These are phyloP conservation scores for Zymoseptoria ardabiliae DNA, from an alignment of 2,329 filamentous ascomycete genomes.

Conservation along the genomic window DNA sequence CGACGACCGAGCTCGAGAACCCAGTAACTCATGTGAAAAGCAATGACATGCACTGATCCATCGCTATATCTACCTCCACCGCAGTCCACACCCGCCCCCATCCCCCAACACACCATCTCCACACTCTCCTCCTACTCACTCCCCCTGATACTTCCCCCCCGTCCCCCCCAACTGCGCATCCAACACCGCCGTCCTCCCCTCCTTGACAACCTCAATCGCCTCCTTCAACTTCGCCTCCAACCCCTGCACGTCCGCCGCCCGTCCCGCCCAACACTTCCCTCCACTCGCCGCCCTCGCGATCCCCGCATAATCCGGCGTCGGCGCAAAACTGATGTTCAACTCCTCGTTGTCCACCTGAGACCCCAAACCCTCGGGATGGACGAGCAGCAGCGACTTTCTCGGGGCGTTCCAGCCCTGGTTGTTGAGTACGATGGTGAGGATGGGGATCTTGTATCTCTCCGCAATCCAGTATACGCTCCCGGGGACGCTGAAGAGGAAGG, in stretches of 20 bases:
- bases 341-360: conserved; percentile 56
- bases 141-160: conserved; percentile 46
- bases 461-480: conserved; percentile 63
- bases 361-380: conserved; percentile 58
- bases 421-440: conserved; percentile 61
- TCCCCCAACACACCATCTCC: too few species aligned
- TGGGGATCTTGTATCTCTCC: conserved; percentile 57
- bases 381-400: conserved; percentile 52
- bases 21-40: too few species aligned
- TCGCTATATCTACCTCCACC: too few species aligned
- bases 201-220: conserved; percentile 52
- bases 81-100: too few species aligned
- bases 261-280: conserved; percentile 54
- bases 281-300: conserved; percentile 61
- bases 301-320: conserved; percentile 59
- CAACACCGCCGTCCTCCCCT: conserved; percentile 53
- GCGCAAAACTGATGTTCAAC: conserved; percentile 59
- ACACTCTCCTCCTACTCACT: conserved; percentile 25
- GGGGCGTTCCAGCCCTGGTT: conserved; percentile 68
- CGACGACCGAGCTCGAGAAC: too few species aligned
- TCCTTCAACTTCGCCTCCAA: conserved; percentile 47
- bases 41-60: too few species aligned
- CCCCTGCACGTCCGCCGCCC: conserved; percentile 50
- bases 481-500: conserved; percentile 59
- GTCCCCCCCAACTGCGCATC: conserved; percentile 54